These are phyloP conservation scores for Cryphonectria nitschkei DNA, from an alignment of 2,329 filamentous ascomycete genomes.

Conservation along the genomic window DNA sequence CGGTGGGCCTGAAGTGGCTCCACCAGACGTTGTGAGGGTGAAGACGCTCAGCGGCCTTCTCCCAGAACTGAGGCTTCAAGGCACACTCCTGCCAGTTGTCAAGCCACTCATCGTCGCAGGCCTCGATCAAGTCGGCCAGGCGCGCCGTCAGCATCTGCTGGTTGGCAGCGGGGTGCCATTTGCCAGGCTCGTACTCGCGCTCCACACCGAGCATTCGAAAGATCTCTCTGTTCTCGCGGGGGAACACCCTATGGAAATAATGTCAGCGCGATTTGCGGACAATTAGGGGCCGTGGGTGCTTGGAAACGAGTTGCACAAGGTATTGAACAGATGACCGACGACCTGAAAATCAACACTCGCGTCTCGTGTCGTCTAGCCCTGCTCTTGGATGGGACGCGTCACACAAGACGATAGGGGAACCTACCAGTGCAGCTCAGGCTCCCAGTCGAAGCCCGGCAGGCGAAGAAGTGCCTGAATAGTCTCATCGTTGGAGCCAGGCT, in stretches of 20 bases:
- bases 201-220: conserved; percentile 19
- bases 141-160: conserved; percentile 13
- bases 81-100: conserved; percentile 24
- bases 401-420: not conserved
- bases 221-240: conserved; percentile 9
- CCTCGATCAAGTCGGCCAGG: conserved; percentile 26
- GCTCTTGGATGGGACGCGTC: not conserved
- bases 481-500: conserved; percentile 7
- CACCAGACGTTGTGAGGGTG: conserved; percentile 8
- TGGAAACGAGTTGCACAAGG: not conserved
- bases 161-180: conserved; percentile 11
- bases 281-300: too few relatives aligned
- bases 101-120: conserved; percentile 27
- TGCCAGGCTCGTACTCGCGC: not conserved
- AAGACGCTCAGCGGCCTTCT: conserved; percentile 15
- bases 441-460: conserved; percentile 24
- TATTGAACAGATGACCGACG: too few relatives aligned
- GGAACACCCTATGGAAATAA: conserved; percentile 1
- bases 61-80: conserved; percentile 19
- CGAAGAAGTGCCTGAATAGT: conserved; percentile 18
- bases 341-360: not conserved
- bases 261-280: not conserved
- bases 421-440: conserved; percentile 11
- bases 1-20: conserved; percentile 1
- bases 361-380: not conserved